phyloP scores from a whole-genome alignment of 139 green algal species.

The Chlorella sorokiniana region DNA sequence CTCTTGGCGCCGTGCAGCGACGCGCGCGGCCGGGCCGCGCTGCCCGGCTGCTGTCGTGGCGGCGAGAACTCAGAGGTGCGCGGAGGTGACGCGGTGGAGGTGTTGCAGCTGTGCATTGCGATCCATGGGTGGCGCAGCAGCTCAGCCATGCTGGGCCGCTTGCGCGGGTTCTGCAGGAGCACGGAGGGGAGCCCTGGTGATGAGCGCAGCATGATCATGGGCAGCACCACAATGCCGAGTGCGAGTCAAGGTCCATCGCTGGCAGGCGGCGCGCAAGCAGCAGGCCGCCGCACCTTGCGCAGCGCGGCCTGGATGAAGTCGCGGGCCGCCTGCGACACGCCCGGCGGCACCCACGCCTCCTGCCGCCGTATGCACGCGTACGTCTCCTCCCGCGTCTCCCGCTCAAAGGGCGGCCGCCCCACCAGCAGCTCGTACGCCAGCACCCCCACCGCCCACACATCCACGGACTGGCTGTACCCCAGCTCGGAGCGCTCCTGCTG shows the following conservation, averaged over 20 bases:
- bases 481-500: slow-evolving; percentile 59
- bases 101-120: neutral
- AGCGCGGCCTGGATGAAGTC: slow-evolving; percentile 60
- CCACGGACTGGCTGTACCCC: slow-evolving; percentile 68
- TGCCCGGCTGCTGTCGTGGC: neutral
- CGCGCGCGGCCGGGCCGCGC: neutral
- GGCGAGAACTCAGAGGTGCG: neutral
- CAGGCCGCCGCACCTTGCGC: slow-evolving; percentile 77
- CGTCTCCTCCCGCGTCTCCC: slow-evolving; percentile 44
- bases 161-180: slow-evolving; percentile 33
- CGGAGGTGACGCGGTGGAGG: neutral
- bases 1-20: slow-evolving; percentile 35
- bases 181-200: neutral
- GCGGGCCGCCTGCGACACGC: slow-evolving; percentile 26
- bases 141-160: slow-evolving; percentile 42
- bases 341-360: slow-evolving; percentile 30
- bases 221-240: no score
- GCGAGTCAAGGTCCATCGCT: neutral
- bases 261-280: no score
- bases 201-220: neutral
- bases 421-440: slow-evolving; percentile 84
- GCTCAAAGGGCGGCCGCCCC: slow-evolving; percentile 77
- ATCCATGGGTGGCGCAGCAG: slow-evolving; percentile 53
- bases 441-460: slow-evolving; percentile 82
- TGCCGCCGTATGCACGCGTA: slow-evolving; percentile 36